phyloP scores from a whole-genome alignment of 2,329 filamentous ascomycete species.

The Clonostachys rhizophaga region DNA sequence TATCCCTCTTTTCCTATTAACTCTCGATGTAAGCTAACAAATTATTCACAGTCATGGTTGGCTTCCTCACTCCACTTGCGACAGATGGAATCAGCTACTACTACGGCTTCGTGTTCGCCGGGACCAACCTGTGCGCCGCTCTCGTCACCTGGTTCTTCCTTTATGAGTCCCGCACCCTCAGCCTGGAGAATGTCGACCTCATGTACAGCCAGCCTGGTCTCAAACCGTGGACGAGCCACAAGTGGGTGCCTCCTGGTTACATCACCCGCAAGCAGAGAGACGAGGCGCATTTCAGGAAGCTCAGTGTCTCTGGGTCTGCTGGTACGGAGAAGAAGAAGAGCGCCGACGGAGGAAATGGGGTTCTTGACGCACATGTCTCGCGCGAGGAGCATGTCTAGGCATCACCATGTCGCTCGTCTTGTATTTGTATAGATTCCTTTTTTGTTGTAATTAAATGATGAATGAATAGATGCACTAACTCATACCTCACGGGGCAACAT shows the following conservation, averaged over 20 bases:
- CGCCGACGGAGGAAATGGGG: neutral
- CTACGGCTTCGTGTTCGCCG: slow-evolving; percentile 63
- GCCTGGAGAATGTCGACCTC: slow-evolving; percentile 67
- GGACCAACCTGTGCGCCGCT: slow-evolving; percentile 53
- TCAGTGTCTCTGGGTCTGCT: slow-evolving; percentile 3
- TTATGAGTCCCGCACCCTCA: slow-evolving; percentile 59
- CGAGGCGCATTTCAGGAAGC: slow-evolving; percentile 13
- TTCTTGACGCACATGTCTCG: neutral
- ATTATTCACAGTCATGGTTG: slow-evolving; percentile 46
- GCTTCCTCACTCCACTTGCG: slow-evolving; percentile 66
- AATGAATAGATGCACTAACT: neutral
- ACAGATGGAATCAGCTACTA: slow-evolving; percentile 54
- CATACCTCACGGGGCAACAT: too few species aligned
- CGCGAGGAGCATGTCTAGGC: neutral
- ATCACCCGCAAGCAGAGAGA: slow-evolving; percentile 30
- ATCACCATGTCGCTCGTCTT: neutral
- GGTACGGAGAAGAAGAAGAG: slow-evolving; percentile 8
- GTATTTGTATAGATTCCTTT: neutral
- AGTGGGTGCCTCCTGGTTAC: slow-evolving; percentile 45
- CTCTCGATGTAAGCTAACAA: neutral
- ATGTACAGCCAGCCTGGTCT: slow-evolving; percentile 59
- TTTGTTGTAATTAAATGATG: neutral
- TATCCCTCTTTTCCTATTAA: neutral
- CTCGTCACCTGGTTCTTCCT: slow-evolving; percentile 65
- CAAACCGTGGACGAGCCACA: slow-evolving; percentile 55